phyloP scores from a whole-genome alignment of 129 eudicot species.

The Chrysanthemum seticuspe region DNA sequence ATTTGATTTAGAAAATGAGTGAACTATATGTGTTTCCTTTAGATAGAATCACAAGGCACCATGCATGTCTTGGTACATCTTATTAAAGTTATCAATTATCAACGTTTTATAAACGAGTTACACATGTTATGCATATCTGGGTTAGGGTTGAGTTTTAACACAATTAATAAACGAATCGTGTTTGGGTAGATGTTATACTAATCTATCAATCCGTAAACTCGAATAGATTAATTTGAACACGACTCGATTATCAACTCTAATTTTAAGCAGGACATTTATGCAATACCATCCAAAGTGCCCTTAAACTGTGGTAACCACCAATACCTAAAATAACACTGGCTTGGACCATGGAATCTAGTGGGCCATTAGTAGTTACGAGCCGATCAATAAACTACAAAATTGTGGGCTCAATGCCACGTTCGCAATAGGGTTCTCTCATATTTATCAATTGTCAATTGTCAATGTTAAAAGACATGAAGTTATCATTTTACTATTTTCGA shows the following conservation, averaged over 20 bases:
- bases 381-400: slow-evolving; percentile 1
- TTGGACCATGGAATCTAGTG: slow-evolving; percentile 30
- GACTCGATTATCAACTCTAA: no score
- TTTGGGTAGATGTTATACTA: no score
- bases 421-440: background rate
- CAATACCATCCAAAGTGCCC: slow-evolving; percentile 37
- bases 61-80: no score
- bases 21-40: background rate
- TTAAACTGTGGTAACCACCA: slow-evolving; percentile 30
- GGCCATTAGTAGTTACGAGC: slow-evolving; percentile 5
- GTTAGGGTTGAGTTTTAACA: no score
- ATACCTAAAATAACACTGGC: slow-evolving; percentile 15
- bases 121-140: no score
- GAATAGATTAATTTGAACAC: no score
- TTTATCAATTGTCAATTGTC: background rate
- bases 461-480: background rate
- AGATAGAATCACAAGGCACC: no score
- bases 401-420: slow-evolving; percentile 1
- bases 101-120: no score
- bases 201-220: no score
- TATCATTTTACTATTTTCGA: background rate
- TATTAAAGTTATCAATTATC: no score
- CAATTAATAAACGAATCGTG: no score
- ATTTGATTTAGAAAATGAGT: background rate
- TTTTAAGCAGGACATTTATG: slow-evolving; percentile 24